Evolutionary conservation across 495 filamentous ascomycete genomes (phyloP), one percentile per base, ranked within the genome.

Genomic region (Aspergillus ellipticus): DNA sequence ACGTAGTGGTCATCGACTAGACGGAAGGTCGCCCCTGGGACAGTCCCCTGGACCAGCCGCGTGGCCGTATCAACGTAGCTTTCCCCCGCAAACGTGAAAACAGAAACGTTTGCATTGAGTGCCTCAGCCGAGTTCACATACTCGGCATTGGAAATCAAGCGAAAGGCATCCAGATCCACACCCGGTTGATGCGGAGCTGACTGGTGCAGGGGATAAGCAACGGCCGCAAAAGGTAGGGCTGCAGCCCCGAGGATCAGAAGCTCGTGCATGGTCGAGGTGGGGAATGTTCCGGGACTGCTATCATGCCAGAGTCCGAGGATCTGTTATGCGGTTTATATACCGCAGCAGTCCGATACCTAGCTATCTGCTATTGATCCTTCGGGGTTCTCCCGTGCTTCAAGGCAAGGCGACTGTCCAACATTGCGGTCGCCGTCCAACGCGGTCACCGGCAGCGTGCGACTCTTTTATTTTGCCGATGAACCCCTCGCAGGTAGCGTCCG

Each of bases 1-100:
- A 59, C 47, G 31, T 59, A 59, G 31, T 59, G 52, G n/a, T 59
- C 52, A 15, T 55, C 31, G 31, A 55, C 29, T 1, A 59, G 11
- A 17, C 57, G 51, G 22, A 54, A 59, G 22, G 24, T 47, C 1
- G 51, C 48, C 6, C 29, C 52, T 4, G 57, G 52, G 1, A 15
- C 26, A 7, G 41, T 51, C 13, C 5, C n/a, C 46, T 54, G 52
- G 9, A 51, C 57, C 1, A 59, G 17, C 19, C 49, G 22, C 15
- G 20, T 52, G 3, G 55, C 55, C 0, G 29, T 48, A 13, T 57
- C 29, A 3, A 53, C 22, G 29, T 58, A 58, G 43, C 28, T 42
- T 37, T 49, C 39, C 9, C 48, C 39, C 10, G 10, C 45, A 10
- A 17, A n/a, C 1, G 45, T 11, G 3, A 22, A 4, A 28, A 28